These are phyloP conservation scores for Cyclocybe aegerita DNA, from an alignment of 768 basidiomycete genomes.

Conservation along the genomic window DNA sequence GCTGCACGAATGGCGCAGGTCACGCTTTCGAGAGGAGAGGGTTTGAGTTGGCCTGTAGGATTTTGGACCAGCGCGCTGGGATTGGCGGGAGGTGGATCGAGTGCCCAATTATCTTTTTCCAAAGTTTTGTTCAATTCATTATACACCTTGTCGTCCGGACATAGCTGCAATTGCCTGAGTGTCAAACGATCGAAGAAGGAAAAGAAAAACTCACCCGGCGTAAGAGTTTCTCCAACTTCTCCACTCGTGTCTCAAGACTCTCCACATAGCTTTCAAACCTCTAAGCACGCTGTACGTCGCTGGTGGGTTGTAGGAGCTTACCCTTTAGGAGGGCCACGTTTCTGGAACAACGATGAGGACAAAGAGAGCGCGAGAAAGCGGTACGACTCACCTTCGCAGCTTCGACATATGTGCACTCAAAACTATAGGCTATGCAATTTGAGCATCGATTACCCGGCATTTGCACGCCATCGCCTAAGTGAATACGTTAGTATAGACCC, in stretches of 20 bases:
- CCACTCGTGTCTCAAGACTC: constrained; percentile 55
- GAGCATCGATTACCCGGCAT: constrained; percentile 67
- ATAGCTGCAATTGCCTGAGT: constrained; percentile 45
- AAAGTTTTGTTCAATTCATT: constrained; percentile 48
- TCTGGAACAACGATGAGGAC: constrained; percentile 25
- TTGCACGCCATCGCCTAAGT: constrained; percentile 66
- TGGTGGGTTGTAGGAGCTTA: constrained; percentile 20
- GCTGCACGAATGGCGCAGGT: constrained; percentile 6
- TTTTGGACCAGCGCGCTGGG: constrained; percentile 20
- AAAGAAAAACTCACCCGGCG: constrained; percentile 27
- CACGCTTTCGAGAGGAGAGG: constrained; percentile 32
- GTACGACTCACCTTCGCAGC: constrained; percentile 54
- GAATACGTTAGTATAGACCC: background rate
- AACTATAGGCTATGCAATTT: constrained; percentile 63
- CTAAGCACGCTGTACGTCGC: background rate
- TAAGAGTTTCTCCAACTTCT: constrained; percentile 63
- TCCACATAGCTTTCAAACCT: constrained; percentile 51
- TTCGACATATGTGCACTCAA: constrained; percentile 70
- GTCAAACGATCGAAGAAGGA: background rate
- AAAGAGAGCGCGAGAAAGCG: constrained; percentile 12
- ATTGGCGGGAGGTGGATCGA: constrained; percentile 18
- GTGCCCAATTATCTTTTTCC: constrained; percentile 20
- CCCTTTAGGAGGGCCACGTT: constrained; percentile 66
- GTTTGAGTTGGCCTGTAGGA: constrained; percentile 24
- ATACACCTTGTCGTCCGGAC: constrained; percentile 62